Evolutionary conservation across 306 rosid species (phyloP).

Genomic region (Prunus kanzakura): DNA sequence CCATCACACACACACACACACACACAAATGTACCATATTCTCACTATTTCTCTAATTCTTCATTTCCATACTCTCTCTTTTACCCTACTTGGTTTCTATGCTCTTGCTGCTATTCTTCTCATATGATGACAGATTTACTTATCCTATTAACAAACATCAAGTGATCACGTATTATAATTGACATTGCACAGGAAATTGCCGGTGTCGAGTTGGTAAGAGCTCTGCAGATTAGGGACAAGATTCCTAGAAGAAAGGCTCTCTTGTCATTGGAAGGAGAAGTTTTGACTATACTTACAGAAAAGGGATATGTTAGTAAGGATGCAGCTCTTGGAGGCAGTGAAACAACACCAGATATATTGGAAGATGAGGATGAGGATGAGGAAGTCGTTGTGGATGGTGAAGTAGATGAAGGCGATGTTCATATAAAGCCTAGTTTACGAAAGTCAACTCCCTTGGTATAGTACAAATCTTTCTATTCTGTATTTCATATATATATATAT

Average conservation of each 20-base stretch:
- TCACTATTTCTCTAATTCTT: not conserved
- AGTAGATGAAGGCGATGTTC: conserved; percentile 98
- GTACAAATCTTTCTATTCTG: conserved; percentile 16
- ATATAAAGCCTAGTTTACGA: conserved; percentile 75
- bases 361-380: conserved; percentile 92
- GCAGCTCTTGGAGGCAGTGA: conserved; percentile 42
- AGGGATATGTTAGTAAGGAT: conserved; percentile 67
- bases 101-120: not conserved
- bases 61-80: no score
- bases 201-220: conserved; percentile 65
- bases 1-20: not conserved
- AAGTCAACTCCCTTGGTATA: conserved; percentile 62
- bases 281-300: conserved; percentile 73
- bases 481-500: not conserved
- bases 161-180: not conserved
- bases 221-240: conserved; percentile 78
- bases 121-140: not conserved
- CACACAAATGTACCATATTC: not conserved
- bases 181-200: conserved; percentile 70
- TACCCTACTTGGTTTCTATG: not conserved
- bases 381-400: conserved; percentile 96
- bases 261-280: conserved; percentile 75
- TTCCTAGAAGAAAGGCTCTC: conserved; percentile 91
- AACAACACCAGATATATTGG: conserved; percentile 58
- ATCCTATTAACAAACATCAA: conserved; percentile 17